Percentiles rank a stretch among this genome's conserved stretches.
Evolutionary conservation across 1,284 basidiomycete genomes (phyloP).

Genomic region (Ceratobasidium sp.): DNA sequence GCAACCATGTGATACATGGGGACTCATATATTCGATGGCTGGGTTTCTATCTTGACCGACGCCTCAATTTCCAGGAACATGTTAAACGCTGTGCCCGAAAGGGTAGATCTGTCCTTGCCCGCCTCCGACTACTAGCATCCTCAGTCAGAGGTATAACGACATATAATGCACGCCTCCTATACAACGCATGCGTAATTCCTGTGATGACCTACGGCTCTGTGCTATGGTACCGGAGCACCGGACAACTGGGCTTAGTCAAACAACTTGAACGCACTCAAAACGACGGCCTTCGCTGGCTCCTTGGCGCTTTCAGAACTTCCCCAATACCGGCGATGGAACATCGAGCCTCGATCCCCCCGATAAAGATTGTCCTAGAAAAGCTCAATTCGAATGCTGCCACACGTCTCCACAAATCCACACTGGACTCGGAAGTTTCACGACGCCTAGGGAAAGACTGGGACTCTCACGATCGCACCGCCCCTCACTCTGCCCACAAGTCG

Average conservation of each 20-base stretch:
- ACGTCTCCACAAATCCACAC: not conserved
- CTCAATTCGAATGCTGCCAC: not conserved
- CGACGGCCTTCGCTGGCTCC: not conserved
- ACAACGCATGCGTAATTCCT: not conserved
- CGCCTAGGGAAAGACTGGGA: not conserved
- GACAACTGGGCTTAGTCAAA: too few species aligned
- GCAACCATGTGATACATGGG: not conserved
- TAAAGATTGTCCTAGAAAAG: not conserved
- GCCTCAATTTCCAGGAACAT: conserved; percentile 34
- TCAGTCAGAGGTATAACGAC: not conserved
- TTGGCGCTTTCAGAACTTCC: not conserved
- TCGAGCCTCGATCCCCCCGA: not conserved
- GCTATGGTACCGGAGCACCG: not conserved
- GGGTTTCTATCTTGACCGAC: conserved; percentile 25
- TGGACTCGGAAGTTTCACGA: not conserved
- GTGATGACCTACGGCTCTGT: not conserved
- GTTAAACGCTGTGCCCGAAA: not conserved
- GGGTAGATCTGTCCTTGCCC: not conserved
- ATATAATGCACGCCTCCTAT: not conserved
- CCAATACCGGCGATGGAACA: not conserved
- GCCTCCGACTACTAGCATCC: conserved; percentile 36
- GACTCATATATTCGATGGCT: conserved; percentile 32
- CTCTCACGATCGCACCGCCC: not conserved
- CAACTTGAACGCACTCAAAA: not conserved
- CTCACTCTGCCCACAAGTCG: not conserved